Base-by-base conservation (phyloP, 371 early-diverging fungal genomes). In the Vairimorpha ceranae region DNA sequence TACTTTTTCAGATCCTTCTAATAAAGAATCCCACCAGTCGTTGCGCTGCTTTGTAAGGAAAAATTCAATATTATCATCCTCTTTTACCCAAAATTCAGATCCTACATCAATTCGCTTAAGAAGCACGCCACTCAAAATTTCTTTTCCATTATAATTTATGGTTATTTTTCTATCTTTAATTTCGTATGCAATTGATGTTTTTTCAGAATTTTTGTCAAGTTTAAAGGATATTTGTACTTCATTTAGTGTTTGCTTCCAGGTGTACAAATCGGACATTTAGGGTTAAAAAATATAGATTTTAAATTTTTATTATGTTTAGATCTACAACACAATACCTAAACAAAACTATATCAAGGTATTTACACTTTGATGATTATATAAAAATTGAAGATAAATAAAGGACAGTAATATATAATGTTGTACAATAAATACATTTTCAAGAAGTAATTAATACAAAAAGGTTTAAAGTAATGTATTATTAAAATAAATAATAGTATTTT, bases 21-120 rank as follows among this genome's bases (percentile, higher is more conserved):
- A 19, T n/a, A 72, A 29, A n/a, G 35, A 65, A 23, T 46, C 48
- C 72, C 72, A 72, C 64, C 72, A 64, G n/a, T 72, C 65, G 12
- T 56, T 63, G 17, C 29, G 27, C 29, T 48, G 32, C 25, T 72
- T 72, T 41, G 45, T 35, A 29, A 72, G 15, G 33, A 30, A 54
- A 0, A 72, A 48, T 36, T 72, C 64, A 65, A 72, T 51, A 19
- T 23, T 54, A 25, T 64, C 54, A 54, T 56, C 72, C 15, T 41
- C 41, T 54, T 29, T 43, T 19, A 54, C 21, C 61, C 61, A 65
- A 29, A 27, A 54, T 15, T 65, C 54, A 41, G 41, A 56, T 15
- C 56, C 64, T 25, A 21, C 46, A 10, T 65, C 58, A 1, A 72
- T 56, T 10, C 38, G 33, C 23, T 72, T 48, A 0, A 38, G n/a